phyloP scores from a whole-genome alignment of 164 flowering plant species.

The Nymphaea colorata region DNA sequence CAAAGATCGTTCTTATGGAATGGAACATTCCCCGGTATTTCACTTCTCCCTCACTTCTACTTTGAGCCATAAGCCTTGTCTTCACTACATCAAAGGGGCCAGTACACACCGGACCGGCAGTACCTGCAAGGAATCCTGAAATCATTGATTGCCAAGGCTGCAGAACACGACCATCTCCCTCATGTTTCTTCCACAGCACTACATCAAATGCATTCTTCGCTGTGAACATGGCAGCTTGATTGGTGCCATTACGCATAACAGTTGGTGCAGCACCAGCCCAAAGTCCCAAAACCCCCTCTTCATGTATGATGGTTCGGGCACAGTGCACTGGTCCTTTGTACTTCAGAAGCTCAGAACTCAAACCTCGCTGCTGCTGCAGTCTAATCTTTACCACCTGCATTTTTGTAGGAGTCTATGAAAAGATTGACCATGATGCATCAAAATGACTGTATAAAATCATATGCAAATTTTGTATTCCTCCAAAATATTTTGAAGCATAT shows the following conservation, averaged over 20 bases:
- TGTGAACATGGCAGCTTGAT: conserved; percentile 96
- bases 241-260: conserved; percentile 95
- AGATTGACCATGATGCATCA: too few relatives aligned
- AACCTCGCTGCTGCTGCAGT: conserved; percentile 85
- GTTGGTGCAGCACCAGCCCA: conserved; percentile 99
- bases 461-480: neutral
- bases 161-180: conserved; percentile 82
- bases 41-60: conserved; percentile 35
- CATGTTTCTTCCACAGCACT: conserved; percentile 80
- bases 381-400: conserved; percentile 95
- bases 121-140: conserved; percentile 94
- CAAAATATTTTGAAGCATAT: neutral
- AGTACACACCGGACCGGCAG: conserved; percentile 93
- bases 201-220: conserved; percentile 81
- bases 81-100: conserved; percentile 98
- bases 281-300: conserved; percentile 84
- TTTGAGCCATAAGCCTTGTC: conserved; percentile 96
- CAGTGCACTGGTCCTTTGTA: conserved; percentile 96
- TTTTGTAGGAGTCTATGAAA: neutral
- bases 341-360: conserved; percentile 70
- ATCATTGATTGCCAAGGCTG: conserved; percentile 98
- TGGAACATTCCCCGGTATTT: conserved; percentile 94
- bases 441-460: neutral
- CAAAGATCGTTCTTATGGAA: conserved; percentile 71
- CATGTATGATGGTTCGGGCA: conserved; percentile 68